Evolutionary conservation across 331 rosid species (phyloP).

Genomic region (Acacia concinna): DNA sequence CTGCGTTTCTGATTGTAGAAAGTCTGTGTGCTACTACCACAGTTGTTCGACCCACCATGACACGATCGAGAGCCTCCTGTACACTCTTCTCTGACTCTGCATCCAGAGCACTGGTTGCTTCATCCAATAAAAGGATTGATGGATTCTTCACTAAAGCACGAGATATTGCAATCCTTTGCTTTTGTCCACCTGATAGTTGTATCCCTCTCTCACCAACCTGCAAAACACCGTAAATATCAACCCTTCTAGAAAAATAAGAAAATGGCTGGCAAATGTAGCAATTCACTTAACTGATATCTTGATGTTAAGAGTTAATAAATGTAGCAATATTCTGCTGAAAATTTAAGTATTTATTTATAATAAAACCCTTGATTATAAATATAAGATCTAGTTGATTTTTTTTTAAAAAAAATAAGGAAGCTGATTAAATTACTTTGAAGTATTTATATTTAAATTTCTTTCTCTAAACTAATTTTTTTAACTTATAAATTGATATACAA

Average conservation of each 20-base stretch:
- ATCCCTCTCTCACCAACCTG: slow-evolving; percentile 84
- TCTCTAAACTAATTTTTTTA: no score
- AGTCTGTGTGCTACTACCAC: slow-evolving; percentile 70
- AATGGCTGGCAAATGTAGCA: no score
- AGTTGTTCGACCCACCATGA: slow-evolving; percentile 73
- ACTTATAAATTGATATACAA: no score
- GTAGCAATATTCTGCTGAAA: no score
- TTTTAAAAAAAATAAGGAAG: no score
- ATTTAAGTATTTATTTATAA: no score
- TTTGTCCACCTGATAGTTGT: slow-evolving; percentile 61
- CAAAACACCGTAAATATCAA: slow-evolving; percentile 6
- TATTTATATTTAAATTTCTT: no score
- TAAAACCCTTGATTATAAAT: no score
- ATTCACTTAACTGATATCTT: no score
- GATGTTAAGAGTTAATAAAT: no score
- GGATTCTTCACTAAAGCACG: slow-evolving; percentile 71
- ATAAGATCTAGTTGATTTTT: no score
- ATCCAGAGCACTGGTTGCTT: slow-evolving; percentile 76
- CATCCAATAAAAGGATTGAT: slow-evolving; percentile 60
- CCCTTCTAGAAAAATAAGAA: background rate
- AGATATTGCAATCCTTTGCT: slow-evolving; percentile 71
- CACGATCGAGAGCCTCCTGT: slow-evolving; percentile 80
- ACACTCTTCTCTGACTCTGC: slow-evolving; percentile 80
- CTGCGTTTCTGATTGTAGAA: slow-evolving; percentile 68
- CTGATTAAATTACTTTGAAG: no score